phyloP scores from a whole-genome alignment of 179 eudicot species.

The Beta macrorhiza region DNA sequence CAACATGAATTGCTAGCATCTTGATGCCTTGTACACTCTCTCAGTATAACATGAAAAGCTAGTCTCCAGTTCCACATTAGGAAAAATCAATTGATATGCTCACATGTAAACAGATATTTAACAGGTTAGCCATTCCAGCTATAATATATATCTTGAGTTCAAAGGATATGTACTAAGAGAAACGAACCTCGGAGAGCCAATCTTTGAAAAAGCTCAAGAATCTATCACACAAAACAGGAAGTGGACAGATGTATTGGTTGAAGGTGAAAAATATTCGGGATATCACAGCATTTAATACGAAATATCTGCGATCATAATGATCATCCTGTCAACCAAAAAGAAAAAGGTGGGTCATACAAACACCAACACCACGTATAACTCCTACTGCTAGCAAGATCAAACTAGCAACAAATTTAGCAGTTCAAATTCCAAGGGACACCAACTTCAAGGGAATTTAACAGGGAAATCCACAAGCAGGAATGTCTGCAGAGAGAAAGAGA shows the following conservation, averaged over 20 bases:
- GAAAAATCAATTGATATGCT: neutral
- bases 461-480: neutral
- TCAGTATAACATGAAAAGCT: neutral
- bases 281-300: slow-evolving; percentile 54
- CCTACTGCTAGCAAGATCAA: neutral
- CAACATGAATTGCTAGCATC: neutral
- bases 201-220: slow-evolving; percentile 61
- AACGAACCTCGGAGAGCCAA: slow-evolving; percentile 63
- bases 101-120: slow-evolving; percentile 4
- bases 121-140: neutral
- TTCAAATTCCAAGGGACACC: neutral
- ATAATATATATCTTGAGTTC: neutral
- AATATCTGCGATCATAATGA: slow-evolving; percentile 57
- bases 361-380: neutral
- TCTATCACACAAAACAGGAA: slow-evolving; percentile 46
- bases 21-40: neutral
- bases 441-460: neutral
- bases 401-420: neutral
- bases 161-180: slow-evolving; percentile 10
- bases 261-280: slow-evolving; percentile 61
- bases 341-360: slow-evolving; percentile 18
- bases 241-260: slow-evolving; percentile 45
- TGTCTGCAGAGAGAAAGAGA: neutral
- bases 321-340: slow-evolving; percentile 57
- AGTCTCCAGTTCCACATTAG: neutral